These are phyloP conservation scores for Benincasa hispida DNA, from an alignment of 306 rosid genomes.

Conservation along the genomic window DNA sequence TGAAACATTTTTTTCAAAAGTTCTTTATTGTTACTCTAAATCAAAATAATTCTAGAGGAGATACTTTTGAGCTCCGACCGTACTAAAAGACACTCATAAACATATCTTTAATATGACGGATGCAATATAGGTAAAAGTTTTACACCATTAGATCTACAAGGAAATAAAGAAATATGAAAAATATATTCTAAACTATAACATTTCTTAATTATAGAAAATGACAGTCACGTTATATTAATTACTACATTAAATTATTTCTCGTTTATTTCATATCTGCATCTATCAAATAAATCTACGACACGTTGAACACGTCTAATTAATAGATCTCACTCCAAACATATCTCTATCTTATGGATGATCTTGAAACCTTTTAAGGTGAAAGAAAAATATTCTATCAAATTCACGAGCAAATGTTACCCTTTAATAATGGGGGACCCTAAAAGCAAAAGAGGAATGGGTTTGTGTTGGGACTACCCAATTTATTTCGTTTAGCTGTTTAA, in stretches of 20 bases:
- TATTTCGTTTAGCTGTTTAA: neutral
- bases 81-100: neutral
- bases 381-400: neutral
- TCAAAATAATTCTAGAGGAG: no score
- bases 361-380: neutral
- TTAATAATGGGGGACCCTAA: neutral
- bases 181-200: neutral
- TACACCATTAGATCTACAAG: neutral
- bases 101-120: no score
- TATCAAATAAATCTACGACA: neutral
- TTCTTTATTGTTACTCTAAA: no score
- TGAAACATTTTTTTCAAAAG: no score
- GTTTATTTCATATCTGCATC: neutral
- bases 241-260: neutral
- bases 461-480: slow-evolving; percentile 2
- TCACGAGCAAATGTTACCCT: neutral
- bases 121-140: neutral
- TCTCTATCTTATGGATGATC: neutral
- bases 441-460: neutral
- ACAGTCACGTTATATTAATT: neutral
- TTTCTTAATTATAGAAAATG: neutral
- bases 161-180: neutral
- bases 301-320: neutral
- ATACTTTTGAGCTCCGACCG: neutral
- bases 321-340: neutral